Percentiles rank a stretch among this genome's conserved stretches.
These are phyloP conservation scores for Solanum chilense DNA, from an alignment of 257 asterid species.

Conservation along the genomic window DNA sequence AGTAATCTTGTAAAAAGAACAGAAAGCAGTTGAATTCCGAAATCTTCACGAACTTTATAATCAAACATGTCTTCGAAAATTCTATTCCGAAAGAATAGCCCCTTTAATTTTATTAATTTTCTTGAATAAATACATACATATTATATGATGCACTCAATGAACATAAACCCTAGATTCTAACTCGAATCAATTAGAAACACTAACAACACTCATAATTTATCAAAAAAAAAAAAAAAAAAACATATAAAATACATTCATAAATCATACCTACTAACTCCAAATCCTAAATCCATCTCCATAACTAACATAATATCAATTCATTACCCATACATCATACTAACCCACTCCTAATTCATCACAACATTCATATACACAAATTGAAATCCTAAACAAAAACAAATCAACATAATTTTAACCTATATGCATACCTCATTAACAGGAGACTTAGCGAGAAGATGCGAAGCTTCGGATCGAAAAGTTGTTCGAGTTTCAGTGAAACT, in stretches of 20 bases:
- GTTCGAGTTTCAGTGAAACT: slow-evolving; percentile 39
- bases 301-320: background rate
- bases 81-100: background rate
- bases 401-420: background rate
- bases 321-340: background rate
- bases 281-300: background rate
- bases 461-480: slow-evolving; percentile 70
- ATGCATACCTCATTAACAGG: slow-evolving; percentile 58
- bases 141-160: background rate
- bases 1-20: no score
- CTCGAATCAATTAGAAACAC: background rate
- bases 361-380: background rate
- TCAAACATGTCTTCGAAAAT: background rate
- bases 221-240: background rate
- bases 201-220: background rate
- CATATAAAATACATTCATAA: background rate
- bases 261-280: background rate
- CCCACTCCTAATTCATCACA: background rate
- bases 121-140: background rate
- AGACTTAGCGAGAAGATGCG: slow-evolving; percentile 58
- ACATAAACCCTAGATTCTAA: background rate
- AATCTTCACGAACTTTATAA: no score
- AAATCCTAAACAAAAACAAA: background rate
- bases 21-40: background rate
- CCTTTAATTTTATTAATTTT: background rate